These are phyloP conservation scores for Symbiodinium natans DNA, from an alignment of 73 alveolate species.

Conservation along the genomic window DNA sequence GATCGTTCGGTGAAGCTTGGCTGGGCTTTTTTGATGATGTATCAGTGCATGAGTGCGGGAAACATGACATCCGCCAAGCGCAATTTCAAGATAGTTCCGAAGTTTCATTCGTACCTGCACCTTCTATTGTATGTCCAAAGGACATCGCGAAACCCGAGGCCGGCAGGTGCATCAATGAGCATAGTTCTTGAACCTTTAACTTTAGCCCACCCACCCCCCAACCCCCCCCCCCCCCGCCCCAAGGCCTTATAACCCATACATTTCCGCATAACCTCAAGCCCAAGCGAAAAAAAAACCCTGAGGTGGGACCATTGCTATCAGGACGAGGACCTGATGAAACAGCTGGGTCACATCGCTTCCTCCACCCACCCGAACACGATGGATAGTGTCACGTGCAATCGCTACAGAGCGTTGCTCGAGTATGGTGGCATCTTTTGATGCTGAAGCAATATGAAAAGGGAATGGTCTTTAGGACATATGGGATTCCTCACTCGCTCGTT, in stretches of 20 bases:
- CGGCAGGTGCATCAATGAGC: not conserved
- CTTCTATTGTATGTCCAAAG: not conserved
- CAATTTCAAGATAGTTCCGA: slow-evolving; percentile 17
- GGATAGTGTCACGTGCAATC: not conserved
- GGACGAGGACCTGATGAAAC: slow-evolving; percentile 41
- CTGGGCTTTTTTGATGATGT: not conserved
- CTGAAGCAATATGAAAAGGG: too few species aligned
- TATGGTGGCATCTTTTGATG: not conserved
- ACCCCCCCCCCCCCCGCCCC: too few species aligned
- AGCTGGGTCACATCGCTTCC: not conserved
- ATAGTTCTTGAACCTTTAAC: not conserved
- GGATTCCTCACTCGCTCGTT: too few species aligned
- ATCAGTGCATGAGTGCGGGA: not conserved
- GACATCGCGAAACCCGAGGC: slow-evolving; percentile 22
- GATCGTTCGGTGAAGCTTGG: not conserved
- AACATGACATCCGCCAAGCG: too few species aligned
- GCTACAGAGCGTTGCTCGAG: slow-evolving; percentile 33
- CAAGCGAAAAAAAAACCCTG: too few species aligned
- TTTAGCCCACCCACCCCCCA: too few species aligned
- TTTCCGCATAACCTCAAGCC: too few species aligned
- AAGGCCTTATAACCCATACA: too few species aligned
- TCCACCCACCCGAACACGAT: not conserved
- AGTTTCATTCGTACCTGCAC: slow-evolving; percentile 13
- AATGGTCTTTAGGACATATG: too few species aligned
- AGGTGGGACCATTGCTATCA: slow-evolving; percentile 72